Base-by-base conservation (phyloP, 176 grass and related monocot genomes). In the Leersia perrieri region DNA sequence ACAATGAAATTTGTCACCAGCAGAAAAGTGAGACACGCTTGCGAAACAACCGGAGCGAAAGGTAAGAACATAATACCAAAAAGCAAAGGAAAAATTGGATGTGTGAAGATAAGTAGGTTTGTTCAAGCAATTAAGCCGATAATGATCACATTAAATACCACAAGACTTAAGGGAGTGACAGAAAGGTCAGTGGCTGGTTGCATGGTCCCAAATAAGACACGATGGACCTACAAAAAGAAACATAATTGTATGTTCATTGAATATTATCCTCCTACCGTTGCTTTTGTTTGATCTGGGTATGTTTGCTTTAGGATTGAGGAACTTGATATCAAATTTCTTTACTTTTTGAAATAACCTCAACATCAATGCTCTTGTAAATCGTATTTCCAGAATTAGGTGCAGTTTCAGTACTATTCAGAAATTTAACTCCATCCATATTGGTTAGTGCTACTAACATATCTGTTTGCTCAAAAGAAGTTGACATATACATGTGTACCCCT, bases 81-180 rank as follows among this genome's bases (percentile, higher is more conserved):
- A 1, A 58, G 3, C 14, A 25, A 41, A 42, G 40, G 47, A 87
- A 38, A 67, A 13, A 31, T 62, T 32, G 11, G 1, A 60, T 67
- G 4, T 26, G n/a, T 73, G 34, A 20, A 83, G 23, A 28, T 44
- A 35, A 47, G 29, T 15, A 40, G 70, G 27, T 38, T 41, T 84
- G n/a, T 74, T 63, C 38, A 80, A 79, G 75, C 68, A 79, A 60
- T 79, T 84, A 88, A 25, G 49, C 5, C 68, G 75, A 84, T 30
- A 68, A 23, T 39, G 68, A 84, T 70, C 70, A 69, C 38, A 84
- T 32, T 40, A 69, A 89, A 31, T 80, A 34, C 31, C 61, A 39
- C 62, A 84, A 80, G 62, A 67, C 31, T 75, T 33, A 10, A 69
- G 38, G 26, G 28, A n/a, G 11, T 39, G 65, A 38, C 31, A n/a